Evolutionary conservation across 371 early-diverging fungal species (phyloP), one percentile per base, ranked within the genome.

Genomic region (Mortierella sp.): DNA sequence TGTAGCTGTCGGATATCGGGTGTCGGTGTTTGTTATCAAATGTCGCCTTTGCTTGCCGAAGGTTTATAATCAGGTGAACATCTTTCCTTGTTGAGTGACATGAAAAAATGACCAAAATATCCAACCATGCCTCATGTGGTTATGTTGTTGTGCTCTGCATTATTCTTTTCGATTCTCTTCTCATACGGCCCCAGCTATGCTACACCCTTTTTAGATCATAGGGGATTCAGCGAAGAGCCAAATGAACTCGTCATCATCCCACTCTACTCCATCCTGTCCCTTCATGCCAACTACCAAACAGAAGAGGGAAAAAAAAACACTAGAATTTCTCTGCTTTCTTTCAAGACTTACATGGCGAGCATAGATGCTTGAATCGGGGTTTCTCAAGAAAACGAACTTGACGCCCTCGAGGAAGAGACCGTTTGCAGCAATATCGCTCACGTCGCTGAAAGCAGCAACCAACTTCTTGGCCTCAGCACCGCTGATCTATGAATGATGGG

Each of bases 331-430:
- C 19, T 10, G 21, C 31, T 19, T 44, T 14, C 38, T 0, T 31
- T 31, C 31, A 47, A 14, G 14, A 74, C 79, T 86, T 90, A 96
- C 98, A 90, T 93, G 87, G 88, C 97, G 97, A 77, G 94, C 96
- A 83, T 96, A 96, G 82, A 97, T 93, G 75, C 88, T 88, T 38
- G 93, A 88, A 28, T 92, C 80, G 5, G 3, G 93, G 78, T 95
- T 93, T 73, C 91, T 82, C 50, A 98, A 84, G 19, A 91, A 89
- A 76, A 97, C 91, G 88, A 95, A 96, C 93, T 97, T 97, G 68
- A 77, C 87, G 84, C 94, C 93, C 75, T 88, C 91, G 31, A 95
- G 44, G 82, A 88, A 90, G 75, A 98, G 82, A 82, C 98, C 98
- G 73, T 82, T 88, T 52, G 93, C 94, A 68, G 90, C 93, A 70